Base-by-base conservation (phyloP, 2,329 filamentous ascomycete genomes). In the Diaporthe helianthi region DNA sequence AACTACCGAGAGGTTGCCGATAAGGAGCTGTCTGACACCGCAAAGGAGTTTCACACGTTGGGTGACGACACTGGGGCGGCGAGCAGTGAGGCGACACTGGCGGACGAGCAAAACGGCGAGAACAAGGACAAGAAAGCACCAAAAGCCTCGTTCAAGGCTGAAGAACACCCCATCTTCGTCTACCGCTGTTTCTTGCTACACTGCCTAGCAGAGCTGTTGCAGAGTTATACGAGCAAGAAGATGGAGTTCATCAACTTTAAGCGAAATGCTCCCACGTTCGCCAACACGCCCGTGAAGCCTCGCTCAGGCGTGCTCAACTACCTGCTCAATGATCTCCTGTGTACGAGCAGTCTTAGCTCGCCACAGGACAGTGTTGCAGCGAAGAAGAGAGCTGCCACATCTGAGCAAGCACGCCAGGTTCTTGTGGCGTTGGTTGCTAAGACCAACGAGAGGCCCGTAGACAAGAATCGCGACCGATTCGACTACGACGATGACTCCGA, bases 161-260 rank as follows among this genome's bases (percentile, higher is more conserved):
- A 97, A 63, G 92, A 98, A 41, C 94, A 99, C 78, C 93, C 94
- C 0, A 98, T 97, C 71, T 99, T 97, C 81, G 91, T 98, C 65
- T 99, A 98, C 77, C 90, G 96, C 58, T 98, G 95, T 82, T 98
- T 98, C 83, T 83, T 99, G 64, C 86, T 99, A 38, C 94, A 96
- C 77, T 97, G 94, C 76, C 83, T 99, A 47, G 91, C 93, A 0
- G 96, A 99, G 79, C 87, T 99, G 17, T 84, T 99, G 17, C 90
- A 92, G 69, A 97, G 92, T 76, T 99, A 98, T 82, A 97, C 94
- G 74, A 90, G 94, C 66, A 93, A 94, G 10, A 99, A 99, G 84
- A 89, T 99, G 52, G 97, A 99, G 78, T 98, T 99, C 78, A 98
- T 99, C 83, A 98, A 98, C 79, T 99, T 98, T 82, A 98, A 97